Percentiles rank a stretch among this genome's conserved stretches.
phyloP scores from a whole-genome alignment of 2,329 filamentous ascomycete species.

The Didymella arachidicola region DNA sequence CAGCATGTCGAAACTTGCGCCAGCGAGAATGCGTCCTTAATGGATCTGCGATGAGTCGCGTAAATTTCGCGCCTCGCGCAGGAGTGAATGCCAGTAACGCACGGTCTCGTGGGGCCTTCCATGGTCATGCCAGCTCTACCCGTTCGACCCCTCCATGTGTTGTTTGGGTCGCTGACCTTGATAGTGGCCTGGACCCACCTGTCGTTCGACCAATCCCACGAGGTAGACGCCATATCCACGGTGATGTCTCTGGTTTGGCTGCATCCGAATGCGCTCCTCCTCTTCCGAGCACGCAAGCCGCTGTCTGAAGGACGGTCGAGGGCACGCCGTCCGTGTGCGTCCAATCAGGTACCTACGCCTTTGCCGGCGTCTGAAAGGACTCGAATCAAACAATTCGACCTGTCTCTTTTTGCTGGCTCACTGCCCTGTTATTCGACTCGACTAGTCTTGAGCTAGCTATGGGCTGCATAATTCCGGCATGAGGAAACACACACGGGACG shows the following conservation, averaged over 20 bases:
- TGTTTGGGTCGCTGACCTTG: constrained; percentile 16
- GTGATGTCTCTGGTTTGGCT: constrained; percentile 21
- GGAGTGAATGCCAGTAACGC: constrained; percentile 14
- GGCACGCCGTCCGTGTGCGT: constrained; percentile 19
- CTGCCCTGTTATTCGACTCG: constrained; percentile 35
- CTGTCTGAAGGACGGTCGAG: constrained; percentile 26
- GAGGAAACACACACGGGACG: constrained; percentile 51
- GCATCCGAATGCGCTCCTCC: constrained; percentile 27
- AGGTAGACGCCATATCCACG: constrained; percentile 9
- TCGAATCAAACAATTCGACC: constrained; percentile 38
- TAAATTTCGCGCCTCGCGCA: constrained; percentile 10
- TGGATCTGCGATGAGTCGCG: constrained; percentile 13
- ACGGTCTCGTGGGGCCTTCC: constrained; percentile 9
- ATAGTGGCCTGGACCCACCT: constrained; percentile 21
- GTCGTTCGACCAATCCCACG: constrained; percentile 14
- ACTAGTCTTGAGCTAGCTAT: constrained; percentile 29
- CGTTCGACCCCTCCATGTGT: constrained; percentile 14
- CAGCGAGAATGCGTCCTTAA: neutral
- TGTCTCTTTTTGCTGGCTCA: constrained; percentile 30
- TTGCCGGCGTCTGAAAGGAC: constrained; percentile 31
- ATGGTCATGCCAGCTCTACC: constrained; percentile 13
- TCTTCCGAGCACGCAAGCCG: constrained; percentile 33
- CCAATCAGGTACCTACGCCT: constrained; percentile 32
- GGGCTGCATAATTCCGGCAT: constrained; percentile 48
- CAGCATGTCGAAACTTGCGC: neutral